Conservation (phyloP, 1,139 yeast species). For the Saccharomyces hybrid region DNA sequence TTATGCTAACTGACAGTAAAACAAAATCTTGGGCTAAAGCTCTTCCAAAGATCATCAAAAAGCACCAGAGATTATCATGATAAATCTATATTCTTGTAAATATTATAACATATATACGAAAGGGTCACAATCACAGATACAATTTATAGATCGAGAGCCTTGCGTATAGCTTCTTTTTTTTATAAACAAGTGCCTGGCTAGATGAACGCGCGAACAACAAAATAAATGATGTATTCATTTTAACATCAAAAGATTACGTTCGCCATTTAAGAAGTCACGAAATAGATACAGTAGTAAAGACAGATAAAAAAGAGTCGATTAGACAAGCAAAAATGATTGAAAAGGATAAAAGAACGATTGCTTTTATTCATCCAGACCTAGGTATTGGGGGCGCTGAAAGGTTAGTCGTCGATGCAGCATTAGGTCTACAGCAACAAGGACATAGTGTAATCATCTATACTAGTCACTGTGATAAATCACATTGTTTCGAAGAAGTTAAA, state of each 20-base stretch:
- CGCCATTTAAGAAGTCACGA: not conserved
- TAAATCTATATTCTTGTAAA: not conserved
- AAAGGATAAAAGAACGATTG: slow-evolving; percentile 41
- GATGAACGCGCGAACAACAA: not conserved
- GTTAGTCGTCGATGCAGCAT: slow-evolving; percentile 88
- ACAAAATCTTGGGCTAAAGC: slow-evolving; percentile 77
- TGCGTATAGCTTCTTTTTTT: not conserved
- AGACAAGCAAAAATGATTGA: not conserved
- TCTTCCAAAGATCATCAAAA: slow-evolving; percentile 61
- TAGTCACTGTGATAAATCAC: slow-evolving; percentile 78
- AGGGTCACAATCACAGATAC: not conserved
- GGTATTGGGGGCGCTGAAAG: slow-evolving; percentile 98
- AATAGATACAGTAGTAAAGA: not conserved
- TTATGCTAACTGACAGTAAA: slow-evolving; percentile 58
- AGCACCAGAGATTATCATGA: slow-evolving; percentile 28
- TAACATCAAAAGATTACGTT: not conserved
- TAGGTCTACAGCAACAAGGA: slow-evolving; percentile 68
- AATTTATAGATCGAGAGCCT: not conserved
- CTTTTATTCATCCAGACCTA: slow-evolving; percentile 90
- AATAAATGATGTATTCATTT: not conserved
- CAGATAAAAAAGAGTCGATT: not conserved
- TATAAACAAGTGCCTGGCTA: not conserved
- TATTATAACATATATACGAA: not conserved
- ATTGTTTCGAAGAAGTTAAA: slow-evolving; percentile 85
- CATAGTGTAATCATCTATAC: slow-evolving; percentile 69